Base-by-base conservation (phyloP, 805 yeast genomes). In the Pichia manshurica region DNA sequence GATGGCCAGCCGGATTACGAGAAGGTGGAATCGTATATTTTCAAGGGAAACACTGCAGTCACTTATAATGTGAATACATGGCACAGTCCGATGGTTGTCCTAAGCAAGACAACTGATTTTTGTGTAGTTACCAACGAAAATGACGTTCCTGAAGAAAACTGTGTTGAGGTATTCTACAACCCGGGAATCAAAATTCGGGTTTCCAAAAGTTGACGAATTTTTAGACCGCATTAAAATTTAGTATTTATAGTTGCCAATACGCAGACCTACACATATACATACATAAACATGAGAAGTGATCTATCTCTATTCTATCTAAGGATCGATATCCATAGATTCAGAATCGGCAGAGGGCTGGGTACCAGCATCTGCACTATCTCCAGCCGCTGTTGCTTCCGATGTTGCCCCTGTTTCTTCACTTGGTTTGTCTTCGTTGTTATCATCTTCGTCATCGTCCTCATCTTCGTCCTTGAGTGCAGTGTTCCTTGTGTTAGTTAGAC, bases 11-110 rank as follows among this genome's bases (percentile, higher is more conserved):
- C 96, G 0, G 86, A 84, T 55, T 74, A 77, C n/a, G 55, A 66
- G 2, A 66, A 77, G 0, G 57, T 82, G 10, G 73, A 70, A 53
- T 96, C 95, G 0, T 90, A 89, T 57, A 54, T 79, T 5, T 87
- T 90, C 54, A 74, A 68, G 47, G 96, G 96, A 0, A 82, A 86
- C 61, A 96, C 89, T 60, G 86, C 96, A 0, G 88, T 90, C 4
- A 90, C 96, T 0, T 89, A 89, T 62, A 95, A 89, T 0, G 78
- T 75, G 12, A 87, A 84, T 1, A 78, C 83, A 4, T 90, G 98
- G 98, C 98, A 90, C 62, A 96, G 97, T 0, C 97, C 98, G 3
- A 90, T 90, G 98, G 83, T 91, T 20, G 91, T 87, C 2, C 63
- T 88, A 9, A 83, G 81, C 31, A 79, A 76, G 22, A 51, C 58